Percentiles rank a stretch among this genome's conserved stretches.
Conservation (phyloP, 2,329 filamentous ascomycete genomes). For the Trichoderma koningiopsis region DNA sequence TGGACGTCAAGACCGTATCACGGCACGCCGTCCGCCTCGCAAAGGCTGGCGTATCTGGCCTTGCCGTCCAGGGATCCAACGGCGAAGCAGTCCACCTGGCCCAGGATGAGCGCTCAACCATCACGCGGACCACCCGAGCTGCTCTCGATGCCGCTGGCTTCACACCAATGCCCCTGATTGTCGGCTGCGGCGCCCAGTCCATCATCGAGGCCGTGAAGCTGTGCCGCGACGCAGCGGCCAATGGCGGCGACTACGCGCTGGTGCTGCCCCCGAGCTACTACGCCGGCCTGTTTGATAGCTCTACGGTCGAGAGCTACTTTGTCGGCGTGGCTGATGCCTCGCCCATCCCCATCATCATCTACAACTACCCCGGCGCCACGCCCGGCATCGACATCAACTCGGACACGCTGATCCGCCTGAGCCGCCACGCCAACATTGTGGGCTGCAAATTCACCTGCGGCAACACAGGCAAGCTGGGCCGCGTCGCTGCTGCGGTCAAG, state of each 20-base stretch:
- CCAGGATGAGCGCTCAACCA: constrained; percentile 66
- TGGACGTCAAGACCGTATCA: constrained; percentile 64
- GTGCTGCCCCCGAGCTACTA: constrained; percentile 79
- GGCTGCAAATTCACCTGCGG: constrained; percentile 71
- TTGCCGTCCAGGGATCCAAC: constrained; percentile 79
- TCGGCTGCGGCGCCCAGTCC: constrained; percentile 73
- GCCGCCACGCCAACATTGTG: constrained; percentile 65
- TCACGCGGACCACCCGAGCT: constrained; percentile 69
- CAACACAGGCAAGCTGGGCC: constrained; percentile 70
- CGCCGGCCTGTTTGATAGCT: constrained; percentile 62
- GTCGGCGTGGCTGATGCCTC: constrained; percentile 63
- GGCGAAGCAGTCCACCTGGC: constrained; percentile 80
- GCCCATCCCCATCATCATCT: constrained; percentile 67
- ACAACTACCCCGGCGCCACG: constrained; percentile 69
- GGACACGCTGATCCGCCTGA: constrained; percentile 60
- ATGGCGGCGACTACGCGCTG: constrained; percentile 74
- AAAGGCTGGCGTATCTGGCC: constrained; percentile 69
- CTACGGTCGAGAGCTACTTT: constrained; percentile 67
- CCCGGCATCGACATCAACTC: constrained; percentile 66
- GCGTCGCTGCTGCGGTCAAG: constrained; percentile 49
- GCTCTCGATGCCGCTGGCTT: constrained; percentile 68
- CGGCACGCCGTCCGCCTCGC: constrained; percentile 70
- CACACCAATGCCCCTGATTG: constrained; percentile 68
- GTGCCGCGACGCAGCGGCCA: constrained; percentile 67
- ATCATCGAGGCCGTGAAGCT: constrained; percentile 71